A percentile compares a stretch with the other conserved stretches of the same genome.
These are phyloP conservation scores for Mycena filopes DNA, from an alignment of 768 basidiomycete genomes.

Conservation along the genomic window DNA sequence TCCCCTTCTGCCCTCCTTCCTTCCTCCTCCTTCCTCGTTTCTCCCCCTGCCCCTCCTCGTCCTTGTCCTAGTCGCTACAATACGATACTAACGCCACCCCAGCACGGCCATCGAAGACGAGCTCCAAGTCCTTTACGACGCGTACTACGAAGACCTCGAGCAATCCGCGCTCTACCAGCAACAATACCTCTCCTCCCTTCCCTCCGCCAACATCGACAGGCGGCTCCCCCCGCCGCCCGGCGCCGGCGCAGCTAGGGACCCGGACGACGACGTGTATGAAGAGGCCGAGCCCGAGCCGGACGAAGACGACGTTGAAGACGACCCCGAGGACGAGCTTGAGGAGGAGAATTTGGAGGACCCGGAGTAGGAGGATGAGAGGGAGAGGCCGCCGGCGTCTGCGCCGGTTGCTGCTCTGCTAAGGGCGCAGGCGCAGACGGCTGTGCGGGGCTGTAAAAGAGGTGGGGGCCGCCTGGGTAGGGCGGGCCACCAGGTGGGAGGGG, in stretches of 20 bases:
- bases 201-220: constrained; percentile 48
- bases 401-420: too few relatives aligned
- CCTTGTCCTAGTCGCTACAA: too few relatives aligned
- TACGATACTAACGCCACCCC: too few relatives aligned
- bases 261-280: constrained; percentile 58
- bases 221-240: constrained; percentile 93
- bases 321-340: constrained; percentile 70
- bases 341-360: constrained; percentile 64
- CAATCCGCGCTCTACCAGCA: constrained; percentile 98
- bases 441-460: too few relatives aligned
- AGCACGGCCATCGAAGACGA: constrained; percentile 99
- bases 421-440: too few relatives aligned
- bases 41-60: too few relatives aligned
- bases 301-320: too few relatives aligned
- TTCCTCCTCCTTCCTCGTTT: too few relatives aligned
- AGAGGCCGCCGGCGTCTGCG: constrained; percentile 52
- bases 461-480: too few relatives aligned
- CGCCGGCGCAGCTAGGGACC: too few relatives aligned
- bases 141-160: constrained; percentile 99
- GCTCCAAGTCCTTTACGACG: constrained; percentile 99
- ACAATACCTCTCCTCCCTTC: constrained; percentile 83
- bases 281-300: constrained; percentile 76
- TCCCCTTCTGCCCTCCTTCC: too few relatives aligned
- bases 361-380: constrained; percentile 63
- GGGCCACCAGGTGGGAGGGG: constrained; percentile 35